phyloP scores from a whole-genome alignment of 495 filamentous ascomycete species.

The Acidomyces sp. region DNA sequence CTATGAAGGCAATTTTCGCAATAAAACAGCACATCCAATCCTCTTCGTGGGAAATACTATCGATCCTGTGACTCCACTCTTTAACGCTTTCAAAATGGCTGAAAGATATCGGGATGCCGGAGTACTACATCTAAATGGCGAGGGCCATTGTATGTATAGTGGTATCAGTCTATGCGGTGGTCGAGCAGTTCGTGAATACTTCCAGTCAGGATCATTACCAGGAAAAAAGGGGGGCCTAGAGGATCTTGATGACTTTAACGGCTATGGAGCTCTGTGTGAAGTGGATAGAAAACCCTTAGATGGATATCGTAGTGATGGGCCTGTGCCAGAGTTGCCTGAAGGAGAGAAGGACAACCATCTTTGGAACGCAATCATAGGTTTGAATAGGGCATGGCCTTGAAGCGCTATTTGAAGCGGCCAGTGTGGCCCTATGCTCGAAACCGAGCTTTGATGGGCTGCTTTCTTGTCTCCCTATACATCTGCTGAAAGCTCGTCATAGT shows the following conservation, averaged over 20 bases:
- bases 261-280: slow-evolving; percentile 7
- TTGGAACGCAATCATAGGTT: slow-evolving; percentile 11
- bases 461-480: no score
- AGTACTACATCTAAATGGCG: slow-evolving; percentile 40
- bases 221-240: slow-evolving; percentile 4
- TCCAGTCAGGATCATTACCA: slow-evolving; percentile 25
- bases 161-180: slow-evolving; percentile 21
- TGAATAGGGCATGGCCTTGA: slow-evolving; percentile 15
- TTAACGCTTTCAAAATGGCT: slow-evolving; percentile 20
- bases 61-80: slow-evolving; percentile 44
- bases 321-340: slow-evolving; percentile 8
- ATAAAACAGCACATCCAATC: slow-evolving; percentile 39
- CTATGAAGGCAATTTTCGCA: slow-evolving; percentile 36
- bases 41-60: slow-evolving; percentile 33
- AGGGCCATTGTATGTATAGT: slow-evolving; percentile 31
- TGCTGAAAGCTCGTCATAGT: no score
- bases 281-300: slow-evolving; percentile 8
- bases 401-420: no score
- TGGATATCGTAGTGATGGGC: slow-evolving; percentile 1
- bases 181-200: slow-evolving; percentile 21
- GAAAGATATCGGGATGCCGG: slow-evolving; percentile 38
- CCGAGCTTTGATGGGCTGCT: no score
- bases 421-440: no score
- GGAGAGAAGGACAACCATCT: slow-evolving; percentile 10
- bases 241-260: slow-evolving; percentile 3